A percentile compares a stretch with the other conserved stretches of the same genome.
phyloP scores from a whole-genome alignment of 257 asterid species.

The Penstemon newberryi region DNA sequence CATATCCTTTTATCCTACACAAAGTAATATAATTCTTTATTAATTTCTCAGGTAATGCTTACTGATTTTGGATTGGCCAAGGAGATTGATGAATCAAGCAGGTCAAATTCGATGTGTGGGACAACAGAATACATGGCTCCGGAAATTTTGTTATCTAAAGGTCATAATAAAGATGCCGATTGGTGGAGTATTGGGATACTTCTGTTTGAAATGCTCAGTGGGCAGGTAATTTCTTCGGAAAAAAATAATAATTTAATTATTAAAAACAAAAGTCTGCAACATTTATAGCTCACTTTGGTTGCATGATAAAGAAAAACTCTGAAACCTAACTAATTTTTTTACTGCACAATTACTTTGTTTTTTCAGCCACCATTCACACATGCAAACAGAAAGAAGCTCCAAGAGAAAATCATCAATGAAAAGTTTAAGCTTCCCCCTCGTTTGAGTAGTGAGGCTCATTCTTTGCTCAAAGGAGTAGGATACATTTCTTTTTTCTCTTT shows the following conservation, averaged over 20 bases:
- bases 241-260: not conserved
- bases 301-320: not conserved
- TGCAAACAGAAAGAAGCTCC: slow-evolving; percentile 87
- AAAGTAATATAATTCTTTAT: slow-evolving; percentile 14
- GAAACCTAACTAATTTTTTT: slow-evolving; percentile 2
- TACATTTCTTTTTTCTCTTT: not conserved
- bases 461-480: slow-evolving; percentile 83
- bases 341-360: not conserved
- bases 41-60: slow-evolving; percentile 63
- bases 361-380: slow-evolving; percentile 84
- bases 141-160: slow-evolving; percentile 73
- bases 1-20: slow-evolving; percentile 5
- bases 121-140: slow-evolving; percentile 98
- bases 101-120: slow-evolving; percentile 93
- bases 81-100: slow-evolving; percentile 82
- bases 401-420: slow-evolving; percentile 81
- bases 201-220: slow-evolving; percentile 84
- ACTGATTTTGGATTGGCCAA: slow-evolving; percentile 94
- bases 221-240: slow-evolving; percentile 53
- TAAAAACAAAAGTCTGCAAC: not conserved
- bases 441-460: slow-evolving; percentile 68
- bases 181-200: slow-evolving; percentile 98
- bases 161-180: slow-evolving; percentile 85
- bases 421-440: slow-evolving; percentile 88
- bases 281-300: not conserved